A percentile compares a stretch with the other conserved stretches of the same genome.
Evolutionary conservation across 2,329 filamentous ascomycete genomes (phyloP).

Genomic region (Monilinia aucupariae): DNA sequence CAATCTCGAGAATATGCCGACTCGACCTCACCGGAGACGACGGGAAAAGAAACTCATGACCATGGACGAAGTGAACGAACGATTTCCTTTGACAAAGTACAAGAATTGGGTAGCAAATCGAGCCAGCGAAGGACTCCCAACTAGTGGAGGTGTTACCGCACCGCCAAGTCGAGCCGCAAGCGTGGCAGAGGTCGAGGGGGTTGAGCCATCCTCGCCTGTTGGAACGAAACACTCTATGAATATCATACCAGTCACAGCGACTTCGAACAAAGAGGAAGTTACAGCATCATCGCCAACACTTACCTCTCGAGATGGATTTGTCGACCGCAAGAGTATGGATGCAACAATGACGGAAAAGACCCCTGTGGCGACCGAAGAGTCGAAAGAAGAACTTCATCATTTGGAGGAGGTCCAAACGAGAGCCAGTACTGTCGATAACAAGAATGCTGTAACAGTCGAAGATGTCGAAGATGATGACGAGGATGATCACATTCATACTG

Average conservation of each 20-base stretch:
- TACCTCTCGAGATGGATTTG: conserved; percentile 12
- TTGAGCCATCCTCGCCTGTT: conserved; percentile 39
- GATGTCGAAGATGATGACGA: conserved; percentile 66
- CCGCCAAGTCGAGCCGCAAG: conserved; percentile 69
- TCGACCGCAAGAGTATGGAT: conserved; percentile 23
- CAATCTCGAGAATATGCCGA: conserved; percentile 76
- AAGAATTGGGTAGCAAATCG: conserved; percentile 86
- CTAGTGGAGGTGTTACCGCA: conserved; percentile 74
- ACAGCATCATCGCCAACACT: conserved; percentile 20
- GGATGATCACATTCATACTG: conserved; percentile 71
- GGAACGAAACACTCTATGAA: conserved; percentile 36
- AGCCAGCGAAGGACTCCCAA: conserved; percentile 76
- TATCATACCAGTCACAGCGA: conserved; percentile 25
- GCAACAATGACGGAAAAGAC: conserved; percentile 23
- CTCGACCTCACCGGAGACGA: conserved; percentile 72
- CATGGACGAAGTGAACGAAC: conserved; percentile 97
- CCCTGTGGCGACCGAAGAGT: conserved; percentile 16
- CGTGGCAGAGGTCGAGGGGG: conserved; percentile 60
- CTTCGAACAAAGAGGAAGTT: conserved; percentile 22
- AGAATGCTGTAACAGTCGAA: conserved; percentile 35
- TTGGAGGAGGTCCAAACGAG: conserved; percentile 31
- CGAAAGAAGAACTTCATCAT: conserved; percentile 27
- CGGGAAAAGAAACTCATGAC: conserved; percentile 98
- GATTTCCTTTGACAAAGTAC: conserved; percentile 94
- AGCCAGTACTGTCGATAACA: conserved; percentile 36